A percentile compares a stretch with the other conserved stretches of the same genome.
Evolutionary conservation across 768 basidiomycete genomes (phyloP).

Genomic region (Bullera alba): DNA sequence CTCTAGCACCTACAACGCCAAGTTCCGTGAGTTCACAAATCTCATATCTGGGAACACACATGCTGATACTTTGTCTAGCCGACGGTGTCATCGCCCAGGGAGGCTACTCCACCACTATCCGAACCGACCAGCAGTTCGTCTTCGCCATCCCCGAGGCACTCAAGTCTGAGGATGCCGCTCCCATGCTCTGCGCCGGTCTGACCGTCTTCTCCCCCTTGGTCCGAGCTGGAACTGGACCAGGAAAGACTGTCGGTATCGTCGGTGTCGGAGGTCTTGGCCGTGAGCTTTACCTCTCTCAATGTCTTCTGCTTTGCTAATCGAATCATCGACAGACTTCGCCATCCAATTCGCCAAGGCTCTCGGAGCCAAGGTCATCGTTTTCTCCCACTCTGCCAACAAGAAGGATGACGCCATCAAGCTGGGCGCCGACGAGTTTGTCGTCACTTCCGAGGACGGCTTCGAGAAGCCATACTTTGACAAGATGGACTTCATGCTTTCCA

Average conservation of each 20-base stretch:
- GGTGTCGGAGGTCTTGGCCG: constrained; percentile 60
- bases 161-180: constrained; percentile 40
- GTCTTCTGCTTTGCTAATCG: background rate
- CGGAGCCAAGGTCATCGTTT: constrained; percentile 56
- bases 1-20: constrained; percentile 41
- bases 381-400: constrained; percentile 56
- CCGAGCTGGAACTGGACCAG: constrained; percentile 55
- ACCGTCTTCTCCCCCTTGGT: constrained; percentile 48
- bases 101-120: constrained; percentile 46
- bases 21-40: constrained; percentile 16
- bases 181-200: constrained; percentile 46
- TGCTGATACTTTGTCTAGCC: background rate
- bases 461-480: constrained; percentile 41
- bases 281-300: constrained; percentile 5
- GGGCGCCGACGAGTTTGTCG: constrained; percentile 41
- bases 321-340: constrained; percentile 23
- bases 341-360: constrained; percentile 53
- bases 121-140: constrained; percentile 43
- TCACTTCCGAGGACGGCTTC: constrained; percentile 31
- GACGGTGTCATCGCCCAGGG: constrained; percentile 42
- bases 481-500: constrained; percentile 48
- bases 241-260: constrained; percentile 60
- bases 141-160: constrained; percentile 46
- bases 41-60: background rate
- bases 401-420: constrained; percentile 53